These are phyloP conservation scores for Pilatotrama ljubarskyi DNA, from an alignment of 768 basidiomycete species.

Conservation along the genomic window DNA sequence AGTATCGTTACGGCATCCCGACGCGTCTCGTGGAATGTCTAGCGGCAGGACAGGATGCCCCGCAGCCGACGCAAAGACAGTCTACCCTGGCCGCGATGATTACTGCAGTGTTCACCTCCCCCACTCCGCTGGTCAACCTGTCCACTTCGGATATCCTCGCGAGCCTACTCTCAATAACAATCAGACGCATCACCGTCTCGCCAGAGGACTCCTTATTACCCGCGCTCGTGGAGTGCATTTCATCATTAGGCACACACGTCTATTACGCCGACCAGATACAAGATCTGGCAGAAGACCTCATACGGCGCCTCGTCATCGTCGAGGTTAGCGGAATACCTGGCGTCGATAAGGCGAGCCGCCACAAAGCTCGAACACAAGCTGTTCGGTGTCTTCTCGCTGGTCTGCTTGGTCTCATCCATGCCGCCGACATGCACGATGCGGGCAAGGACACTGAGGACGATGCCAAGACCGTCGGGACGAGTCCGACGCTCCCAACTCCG, in stretches of 20 bases:
- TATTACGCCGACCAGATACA: conserved; percentile 97
- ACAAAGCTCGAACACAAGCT: conserved; percentile 56
- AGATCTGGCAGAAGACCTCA: conserved; percentile 83
- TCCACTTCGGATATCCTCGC: conserved; percentile 89
- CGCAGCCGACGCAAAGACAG: conserved; percentile 50
- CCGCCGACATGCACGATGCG: conserved; percentile 53
- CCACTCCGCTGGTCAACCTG: conserved; percentile 82
- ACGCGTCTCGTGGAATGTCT: conserved; percentile 82
- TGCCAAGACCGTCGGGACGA: conserved; percentile 17
- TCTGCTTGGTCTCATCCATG: conserved; percentile 66
- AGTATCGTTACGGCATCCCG: conserved; percentile 89
- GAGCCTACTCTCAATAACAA: conserved; percentile 70
- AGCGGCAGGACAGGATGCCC: conserved; percentile 57
- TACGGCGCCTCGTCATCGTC: conserved; percentile 68
- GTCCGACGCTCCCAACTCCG: conserved; percentile 12
- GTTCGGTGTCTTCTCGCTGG: conserved; percentile 70
- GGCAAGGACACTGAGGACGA: conserved; percentile 31
- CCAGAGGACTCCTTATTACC: conserved; percentile 66
- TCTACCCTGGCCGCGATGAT: conserved; percentile 74
- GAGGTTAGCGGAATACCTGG: conserved; percentile 62
- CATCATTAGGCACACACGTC: conserved; percentile 85
- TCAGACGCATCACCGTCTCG: conserved; percentile 66
- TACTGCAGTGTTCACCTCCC: conserved; percentile 78
- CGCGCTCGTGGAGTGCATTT: conserved; percentile 70
- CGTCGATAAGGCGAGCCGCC: conserved; percentile 39